A percentile compares a stretch with the other conserved stretches of the same genome.
Evolutionary conservation across 305 asterid species (phyloP).

Genomic region (Rubia tinctorum): DNA sequence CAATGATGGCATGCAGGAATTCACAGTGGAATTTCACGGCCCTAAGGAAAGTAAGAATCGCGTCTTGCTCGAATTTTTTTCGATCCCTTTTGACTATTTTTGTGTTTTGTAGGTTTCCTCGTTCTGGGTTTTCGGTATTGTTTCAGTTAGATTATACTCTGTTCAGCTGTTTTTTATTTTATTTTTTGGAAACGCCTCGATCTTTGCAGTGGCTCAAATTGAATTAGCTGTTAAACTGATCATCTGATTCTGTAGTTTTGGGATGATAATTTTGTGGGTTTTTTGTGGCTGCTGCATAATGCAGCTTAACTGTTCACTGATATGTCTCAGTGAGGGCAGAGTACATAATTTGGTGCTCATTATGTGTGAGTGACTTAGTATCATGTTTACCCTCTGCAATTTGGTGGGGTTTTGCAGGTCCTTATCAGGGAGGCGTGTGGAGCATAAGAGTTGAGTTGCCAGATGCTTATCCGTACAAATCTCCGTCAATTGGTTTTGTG

Average conservation of each 20-base stretch:
- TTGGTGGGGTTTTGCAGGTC: slow-evolving; percentile 52
- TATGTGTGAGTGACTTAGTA: background rate
- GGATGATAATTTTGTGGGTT: background rate
- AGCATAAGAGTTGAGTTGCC: slow-evolving; percentile 77
- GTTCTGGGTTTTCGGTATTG: slow-evolving; percentile 18
- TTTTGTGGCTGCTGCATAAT: too few species aligned
- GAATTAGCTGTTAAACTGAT: background rate
- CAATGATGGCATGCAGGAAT: slow-evolving; percentile 88
- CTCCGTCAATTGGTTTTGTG: slow-evolving; percentile 84
- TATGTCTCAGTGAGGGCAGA: slow-evolving; percentile 18
- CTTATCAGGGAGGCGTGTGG: slow-evolving; percentile 92
- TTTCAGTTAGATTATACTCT: background rate
- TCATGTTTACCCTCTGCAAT: slow-evolving; percentile 3
- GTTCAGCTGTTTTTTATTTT: background rate
- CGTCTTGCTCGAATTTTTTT: background rate
- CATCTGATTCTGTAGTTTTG: background rate
- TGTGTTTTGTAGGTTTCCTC: background rate
- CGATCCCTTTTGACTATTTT: slow-evolving; percentile 6
- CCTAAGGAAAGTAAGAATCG: slow-evolving; percentile 74
- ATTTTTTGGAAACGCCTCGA: slow-evolving; percentile 8
- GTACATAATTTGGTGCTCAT: slow-evolving; percentile 1
- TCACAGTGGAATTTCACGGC: slow-evolving; percentile 81
- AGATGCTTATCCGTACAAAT: slow-evolving; percentile 86
- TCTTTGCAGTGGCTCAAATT: background rate
- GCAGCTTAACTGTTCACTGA: slow-evolving; percentile 12